These are phyloP conservation scores for Trypanosoma boissoni DNA, from an alignment of 208 protist genomes.

Conservation along the genomic window DNA sequence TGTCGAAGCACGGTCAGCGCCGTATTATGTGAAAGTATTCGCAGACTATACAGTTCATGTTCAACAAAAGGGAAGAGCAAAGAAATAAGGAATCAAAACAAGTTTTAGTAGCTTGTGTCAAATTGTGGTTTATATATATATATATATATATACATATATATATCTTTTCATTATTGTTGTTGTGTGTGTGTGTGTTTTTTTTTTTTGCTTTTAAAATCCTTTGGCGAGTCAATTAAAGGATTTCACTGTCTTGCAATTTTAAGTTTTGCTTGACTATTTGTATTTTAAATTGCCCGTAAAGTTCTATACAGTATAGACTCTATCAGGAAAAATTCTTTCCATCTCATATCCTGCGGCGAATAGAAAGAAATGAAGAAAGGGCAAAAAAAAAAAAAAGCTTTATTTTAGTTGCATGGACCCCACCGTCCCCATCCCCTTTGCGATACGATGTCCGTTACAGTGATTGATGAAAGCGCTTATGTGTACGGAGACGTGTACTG, in stretches of 20 bases:
- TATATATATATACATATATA: constrained; percentile 6
- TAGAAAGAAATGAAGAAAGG: background rate
- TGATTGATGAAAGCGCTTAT: constrained; percentile 10
- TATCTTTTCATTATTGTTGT: background rate
- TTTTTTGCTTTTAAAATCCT: background rate
- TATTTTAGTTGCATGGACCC: constrained; percentile 12
- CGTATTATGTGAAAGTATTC: too few species aligned
- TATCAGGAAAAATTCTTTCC: too few species aligned
- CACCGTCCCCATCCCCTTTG: constrained; percentile 1
- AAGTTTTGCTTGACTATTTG: too few species aligned
- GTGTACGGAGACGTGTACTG: constrained; percentile 17
- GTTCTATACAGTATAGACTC: too few species aligned
- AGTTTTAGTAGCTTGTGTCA: background rate
- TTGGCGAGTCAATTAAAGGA: too few species aligned
- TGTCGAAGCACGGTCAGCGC: too few species aligned
- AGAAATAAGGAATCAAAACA: too few species aligned
- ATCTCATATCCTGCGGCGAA: too few species aligned
- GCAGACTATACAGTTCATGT: too few species aligned
- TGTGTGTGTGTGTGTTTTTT: background rate
- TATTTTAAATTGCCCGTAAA: too few species aligned
- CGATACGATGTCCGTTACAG: constrained; percentile 15
- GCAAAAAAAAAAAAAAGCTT: background rate
- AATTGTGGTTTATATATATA: background rate
- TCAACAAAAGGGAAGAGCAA: constrained; percentile 1
- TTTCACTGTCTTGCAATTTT: too few species aligned